phyloP scores from a whole-genome alignment of 1,284 basidiomycete species.

The Cronartium quercuum region DNA sequence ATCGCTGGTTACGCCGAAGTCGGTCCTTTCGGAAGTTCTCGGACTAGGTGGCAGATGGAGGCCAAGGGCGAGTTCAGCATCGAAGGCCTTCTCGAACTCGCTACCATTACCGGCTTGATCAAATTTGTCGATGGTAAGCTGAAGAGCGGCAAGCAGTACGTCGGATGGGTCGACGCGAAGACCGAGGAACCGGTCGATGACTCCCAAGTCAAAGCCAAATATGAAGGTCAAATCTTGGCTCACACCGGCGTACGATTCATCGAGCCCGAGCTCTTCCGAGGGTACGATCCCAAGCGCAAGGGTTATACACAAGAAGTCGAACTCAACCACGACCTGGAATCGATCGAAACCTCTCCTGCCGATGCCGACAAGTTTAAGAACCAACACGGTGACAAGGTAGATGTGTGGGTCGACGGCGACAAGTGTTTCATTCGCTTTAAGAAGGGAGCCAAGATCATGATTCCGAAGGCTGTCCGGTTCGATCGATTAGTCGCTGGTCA shows the following conservation, averaged over 20 bases:
- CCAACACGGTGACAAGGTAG: constrained; percentile 93
- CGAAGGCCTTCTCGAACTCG: constrained; percentile 97
- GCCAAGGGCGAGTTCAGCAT: constrained; percentile 87
- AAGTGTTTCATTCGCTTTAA: constrained; percentile 93
- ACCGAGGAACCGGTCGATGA: constrained; percentile 94
- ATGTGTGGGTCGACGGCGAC: constrained; percentile 80
- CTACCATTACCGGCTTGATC: constrained; percentile 98
- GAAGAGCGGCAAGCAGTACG: constrained; percentile 82
- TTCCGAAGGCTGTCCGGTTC: constrained; percentile 94
- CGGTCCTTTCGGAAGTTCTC: constrained; percentile 95
- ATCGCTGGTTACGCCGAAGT: constrained; percentile 96
- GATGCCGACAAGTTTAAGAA: constrained; percentile 94
- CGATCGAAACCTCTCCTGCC: constrained; percentile 81
- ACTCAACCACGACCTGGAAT: constrained; percentile 91
- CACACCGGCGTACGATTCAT: constrained; percentile 70
- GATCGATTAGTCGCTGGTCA: constrained; percentile 91
- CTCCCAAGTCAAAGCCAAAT: constrained; percentile 87
- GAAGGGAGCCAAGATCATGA: constrained; percentile 87
- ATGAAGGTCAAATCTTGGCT: constrained; percentile 85
- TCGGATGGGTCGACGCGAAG: constrained; percentile 97
- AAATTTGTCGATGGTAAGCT: constrained; percentile 96
- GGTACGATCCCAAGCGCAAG: constrained; percentile 96
- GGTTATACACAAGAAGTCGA: constrained; percentile 95
- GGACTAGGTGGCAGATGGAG: constrained; percentile 99
- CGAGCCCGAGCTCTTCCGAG: constrained; percentile 88